Evolutionary conservation across 441 rosid species (phyloP).

Genomic region (Adansonia grandidieri): DNA sequence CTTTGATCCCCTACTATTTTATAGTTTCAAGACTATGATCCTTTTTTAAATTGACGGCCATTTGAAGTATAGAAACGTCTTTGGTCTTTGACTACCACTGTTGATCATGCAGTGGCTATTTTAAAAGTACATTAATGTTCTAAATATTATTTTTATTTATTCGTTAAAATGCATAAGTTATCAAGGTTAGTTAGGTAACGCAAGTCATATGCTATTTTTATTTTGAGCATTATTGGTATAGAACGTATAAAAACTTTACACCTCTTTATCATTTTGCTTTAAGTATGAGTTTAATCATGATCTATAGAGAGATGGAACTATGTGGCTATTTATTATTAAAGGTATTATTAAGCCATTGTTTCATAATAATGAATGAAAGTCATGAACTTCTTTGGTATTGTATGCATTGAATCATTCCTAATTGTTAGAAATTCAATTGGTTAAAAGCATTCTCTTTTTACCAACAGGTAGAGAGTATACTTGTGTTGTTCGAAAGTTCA

Average conservation of each 20-base stretch:
- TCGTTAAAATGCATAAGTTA: background rate
- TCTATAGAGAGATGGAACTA: background rate
- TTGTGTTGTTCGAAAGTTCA: background rate
- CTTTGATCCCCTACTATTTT: background rate
- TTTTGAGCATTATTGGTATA: background rate
- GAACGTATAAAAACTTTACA: background rate
- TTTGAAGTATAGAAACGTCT: background rate
- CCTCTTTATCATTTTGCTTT: background rate
- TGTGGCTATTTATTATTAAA: background rate
- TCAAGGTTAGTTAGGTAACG: background rate
- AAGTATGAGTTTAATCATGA: background rate
- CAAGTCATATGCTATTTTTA: background rate
- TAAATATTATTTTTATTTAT: background rate
- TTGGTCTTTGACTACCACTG: conserved; percentile 12
- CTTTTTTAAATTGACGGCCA: background rate
- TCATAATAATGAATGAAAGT: background rate
- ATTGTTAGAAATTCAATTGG: background rate
- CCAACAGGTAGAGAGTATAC: background rate
- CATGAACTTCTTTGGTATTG: background rate
- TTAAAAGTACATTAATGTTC: background rate
- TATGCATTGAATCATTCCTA: conserved; percentile 1
- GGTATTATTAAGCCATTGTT: background rate
- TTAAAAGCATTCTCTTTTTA: background rate
- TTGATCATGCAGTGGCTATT: background rate
- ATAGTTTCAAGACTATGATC: background rate